A percentile compares a stretch with the other conserved stretches of the same genome.
Evolutionary conservation across 2,329 filamentous ascomycete genomes (phyloP).

Genomic region (Pseudogymnoascus sp.): DNA sequence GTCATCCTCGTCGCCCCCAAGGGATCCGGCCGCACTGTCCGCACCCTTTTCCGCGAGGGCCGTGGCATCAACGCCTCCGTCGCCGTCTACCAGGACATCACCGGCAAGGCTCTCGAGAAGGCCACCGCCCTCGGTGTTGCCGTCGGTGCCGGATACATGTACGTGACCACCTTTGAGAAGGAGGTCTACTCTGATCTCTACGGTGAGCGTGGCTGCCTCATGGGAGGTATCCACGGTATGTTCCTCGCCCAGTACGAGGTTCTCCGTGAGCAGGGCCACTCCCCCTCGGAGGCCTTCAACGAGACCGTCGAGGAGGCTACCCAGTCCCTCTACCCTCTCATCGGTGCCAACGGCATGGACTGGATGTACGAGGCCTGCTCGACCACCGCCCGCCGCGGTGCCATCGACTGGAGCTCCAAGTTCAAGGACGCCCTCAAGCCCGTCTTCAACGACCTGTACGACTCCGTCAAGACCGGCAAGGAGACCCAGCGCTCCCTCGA

Average conservation of each 20-base stretch:
- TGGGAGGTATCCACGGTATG: conserved; percentile 99
- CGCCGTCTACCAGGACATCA: conserved; percentile 97
- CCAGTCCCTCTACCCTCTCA: conserved; percentile 94
- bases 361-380: conserved; percentile 99
- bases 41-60: conserved; percentile 97
- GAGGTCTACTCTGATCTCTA: conserved; percentile 99
- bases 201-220: conserved; percentile 98
- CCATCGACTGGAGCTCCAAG: conserved; percentile 94
- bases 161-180: conserved; percentile 99
- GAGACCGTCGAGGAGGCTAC: conserved; percentile 99
- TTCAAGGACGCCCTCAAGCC: conserved; percentile 99
- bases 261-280: conserved; percentile 96
- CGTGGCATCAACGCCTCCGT: conserved; percentile 99
- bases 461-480: conserved; percentile 79
- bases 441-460: conserved; percentile 95
- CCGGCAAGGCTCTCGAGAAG: conserved; percentile 96
- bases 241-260: conserved; percentile 99
- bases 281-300: conserved; percentile 98
- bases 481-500: conserved; percentile 96
- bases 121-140: conserved; percentile 93
- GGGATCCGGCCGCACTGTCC: conserved; percentile 96
- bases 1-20: conserved; percentile 99
- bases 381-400: conserved; percentile 93
- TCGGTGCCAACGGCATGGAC: conserved; percentile 97
- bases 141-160: conserved; percentile 95